Base-by-base conservation (phyloP, 1,284 basidiomycete genomes). In the Volvariella volvacea region DNA sequence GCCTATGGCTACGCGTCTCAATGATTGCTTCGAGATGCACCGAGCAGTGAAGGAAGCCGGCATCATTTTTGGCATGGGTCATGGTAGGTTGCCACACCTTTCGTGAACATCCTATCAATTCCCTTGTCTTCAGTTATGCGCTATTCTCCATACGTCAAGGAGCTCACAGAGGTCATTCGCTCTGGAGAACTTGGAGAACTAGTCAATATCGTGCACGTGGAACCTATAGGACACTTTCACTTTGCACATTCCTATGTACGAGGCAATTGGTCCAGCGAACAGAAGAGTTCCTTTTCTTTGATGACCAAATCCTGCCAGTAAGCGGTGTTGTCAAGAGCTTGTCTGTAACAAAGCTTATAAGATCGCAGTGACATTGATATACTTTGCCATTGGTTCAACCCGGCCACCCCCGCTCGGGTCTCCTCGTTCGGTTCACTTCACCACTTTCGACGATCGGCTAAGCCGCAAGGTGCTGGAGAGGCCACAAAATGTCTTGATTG, bases 291-390 rank as follows among this genome's bases (percentile, higher is more conserved):
- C 16, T 92, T 92, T 59, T 79, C 84, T 8, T 73, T 93, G 39
- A 82, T 93, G 83, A 83, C 88, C 9, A 93, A 93, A 68, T 82
- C 81, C 53, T 92, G 85, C 75, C 89, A 93, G 88, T 89, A 68
- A 55, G 68, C 61, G 16, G 36, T 42, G 38, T 21, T 12, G n/a
- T 43, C 15, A 6, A 9, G n/a, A 22, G 8, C 10, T 32, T 20
- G 32, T 17, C 30, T 22, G 25, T 30, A 28, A 21, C 38, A 36
- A 20, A 34, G 30, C 39, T 31, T 8, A 41, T 43, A 17, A 12
- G 31, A 31, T 31, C 45, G 19, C 55, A 90, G 88, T 58, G 89
- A 92, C 58, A 80, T 92, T 44, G 89, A 92, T 55, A 73, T 92
- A 38, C 65, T 92, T 22, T 88, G 83, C 54, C 76, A 80, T 55